Conservation (phyloP, 2,329 filamentous ascomycete genomes). For the Aspergillus brasiliensis region DNA sequence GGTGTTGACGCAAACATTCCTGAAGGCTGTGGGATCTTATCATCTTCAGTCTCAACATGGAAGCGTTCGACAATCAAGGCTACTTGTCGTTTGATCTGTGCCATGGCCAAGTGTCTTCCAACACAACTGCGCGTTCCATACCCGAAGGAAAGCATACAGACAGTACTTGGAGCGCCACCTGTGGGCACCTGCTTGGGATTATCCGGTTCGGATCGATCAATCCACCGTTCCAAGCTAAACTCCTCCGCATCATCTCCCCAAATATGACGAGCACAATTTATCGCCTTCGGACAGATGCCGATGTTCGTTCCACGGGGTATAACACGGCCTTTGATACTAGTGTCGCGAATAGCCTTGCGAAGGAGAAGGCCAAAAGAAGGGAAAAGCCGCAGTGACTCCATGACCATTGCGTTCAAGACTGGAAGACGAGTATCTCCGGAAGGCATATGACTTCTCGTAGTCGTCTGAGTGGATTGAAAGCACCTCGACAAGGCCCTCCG, state of each 20-base stretch:
- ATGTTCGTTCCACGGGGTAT: slow-evolving; percentile 71
- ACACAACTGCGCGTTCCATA: slow-evolving; percentile 5
- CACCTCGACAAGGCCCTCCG: neutral
- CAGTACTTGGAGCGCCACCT: neutral
- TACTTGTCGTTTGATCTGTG: neutral
- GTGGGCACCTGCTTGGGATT: neutral
- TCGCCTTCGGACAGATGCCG: slow-evolving; percentile 64
- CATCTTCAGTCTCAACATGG: neutral
- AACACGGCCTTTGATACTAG: slow-evolving; percentile 61
- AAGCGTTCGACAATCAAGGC: slow-evolving; percentile 3
- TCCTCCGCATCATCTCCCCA: slow-evolving; percentile 73
- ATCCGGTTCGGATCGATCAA: slow-evolving; percentile 58
- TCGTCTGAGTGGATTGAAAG: neutral
- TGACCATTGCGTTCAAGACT: slow-evolving; percentile 74
- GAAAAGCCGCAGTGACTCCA: slow-evolving; percentile 70
- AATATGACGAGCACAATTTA: slow-evolving; percentile 65
- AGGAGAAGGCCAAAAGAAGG: slow-evolving; percentile 69
- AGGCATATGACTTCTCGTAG: neutral
- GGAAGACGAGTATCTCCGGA: slow-evolving; percentile 53
- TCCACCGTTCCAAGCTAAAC: slow-evolving; percentile 77
- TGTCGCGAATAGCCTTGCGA: slow-evolving; percentile 66
- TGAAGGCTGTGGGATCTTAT: neutral
- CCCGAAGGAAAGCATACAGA: slow-evolving; percentile 1
- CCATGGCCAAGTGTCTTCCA: neutral
- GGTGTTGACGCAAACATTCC: neutral